Evolutionary conservation across 257 asterid genomes (phyloP).

Genomic region (Primulina huaijiensis): DNA sequence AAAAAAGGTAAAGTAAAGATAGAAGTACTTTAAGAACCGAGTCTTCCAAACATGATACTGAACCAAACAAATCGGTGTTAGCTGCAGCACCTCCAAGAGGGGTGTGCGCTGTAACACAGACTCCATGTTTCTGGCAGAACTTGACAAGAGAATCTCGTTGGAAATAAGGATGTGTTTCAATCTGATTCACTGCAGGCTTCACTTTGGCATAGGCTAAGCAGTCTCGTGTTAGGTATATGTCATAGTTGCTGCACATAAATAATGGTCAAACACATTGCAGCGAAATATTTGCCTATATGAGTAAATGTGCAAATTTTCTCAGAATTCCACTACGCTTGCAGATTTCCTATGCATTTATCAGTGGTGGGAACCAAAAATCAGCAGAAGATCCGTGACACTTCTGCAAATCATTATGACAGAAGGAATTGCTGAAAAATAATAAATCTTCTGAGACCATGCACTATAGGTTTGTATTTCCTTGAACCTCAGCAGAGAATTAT

Average conservation of each 20-base stretch:
- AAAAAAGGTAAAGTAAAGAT: neutral
- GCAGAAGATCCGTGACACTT: neutral
- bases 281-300: neutral
- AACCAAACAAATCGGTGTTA: conserved; percentile 60
- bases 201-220: conserved; percentile 65
- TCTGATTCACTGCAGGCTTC: conserved; percentile 71
- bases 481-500: neutral
- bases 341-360: neutral
- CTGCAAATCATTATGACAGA: neutral
- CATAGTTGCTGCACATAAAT: conserved; percentile 63
- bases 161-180: conserved; percentile 72
- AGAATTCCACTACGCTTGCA: neutral
- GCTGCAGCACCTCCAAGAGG: conserved; percentile 73
- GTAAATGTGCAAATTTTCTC: neutral
- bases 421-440: neutral
- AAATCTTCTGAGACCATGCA: neutral
- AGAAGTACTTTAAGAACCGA: conserved; percentile 43
- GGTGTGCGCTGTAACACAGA: conserved; percentile 67
- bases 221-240: conserved; percentile 61
- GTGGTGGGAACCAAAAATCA: neutral
- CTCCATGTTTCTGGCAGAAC: conserved; percentile 67
- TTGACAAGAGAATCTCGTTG: conserved; percentile 69
- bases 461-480: neutral
- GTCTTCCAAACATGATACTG: conserved; percentile 67
- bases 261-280: conserved; percentile 1